These are phyloP conservation scores for Pleurotus platypus DNA, from an alignment of 768 basidiomycete species.

Conservation along the genomic window DNA sequence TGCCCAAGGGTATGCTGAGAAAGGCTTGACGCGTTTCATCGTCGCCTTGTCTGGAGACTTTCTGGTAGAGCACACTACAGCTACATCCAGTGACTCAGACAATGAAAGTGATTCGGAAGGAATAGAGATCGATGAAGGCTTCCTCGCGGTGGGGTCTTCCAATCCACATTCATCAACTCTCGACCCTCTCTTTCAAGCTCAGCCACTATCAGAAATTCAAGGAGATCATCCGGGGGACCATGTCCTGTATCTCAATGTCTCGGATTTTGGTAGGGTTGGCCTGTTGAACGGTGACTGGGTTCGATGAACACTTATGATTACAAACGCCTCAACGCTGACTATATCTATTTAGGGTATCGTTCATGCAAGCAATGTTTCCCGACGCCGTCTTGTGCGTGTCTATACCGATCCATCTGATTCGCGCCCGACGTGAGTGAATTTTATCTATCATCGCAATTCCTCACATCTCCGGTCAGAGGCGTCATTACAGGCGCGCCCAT, in stretches of 20 bases:
- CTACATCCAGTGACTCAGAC: constrained; percentile 13
- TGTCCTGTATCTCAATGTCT: constrained; percentile 58
- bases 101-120: constrained; percentile 28
- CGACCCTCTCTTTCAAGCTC: constrained; percentile 11
- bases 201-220: constrained; percentile 28
- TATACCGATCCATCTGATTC: constrained; percentile 43
- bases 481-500: constrained; percentile 40
- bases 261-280: constrained; percentile 64
- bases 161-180: constrained; percentile 10
- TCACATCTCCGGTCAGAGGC: constrained; percentile 27
- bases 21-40: constrained; percentile 50
- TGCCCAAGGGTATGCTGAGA: constrained; percentile 59
- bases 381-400: constrained; percentile 51
- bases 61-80: constrained; percentile 14
- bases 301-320: constrained; percentile 10
- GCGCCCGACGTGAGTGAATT: constrained; percentile 28
- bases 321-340: background rate
- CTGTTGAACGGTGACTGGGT: constrained; percentile 80
- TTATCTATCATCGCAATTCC: constrained; percentile 1
- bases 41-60: constrained; percentile 30
- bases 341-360: constrained; percentile 44
- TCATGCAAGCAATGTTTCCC: constrained; percentile 27
- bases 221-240: constrained; percentile 38
- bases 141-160: constrained; percentile 54
- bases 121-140: constrained; percentile 71